Conservation (phyloP, 75 land plant species). For the Sequoia sempervirens region DNA sequence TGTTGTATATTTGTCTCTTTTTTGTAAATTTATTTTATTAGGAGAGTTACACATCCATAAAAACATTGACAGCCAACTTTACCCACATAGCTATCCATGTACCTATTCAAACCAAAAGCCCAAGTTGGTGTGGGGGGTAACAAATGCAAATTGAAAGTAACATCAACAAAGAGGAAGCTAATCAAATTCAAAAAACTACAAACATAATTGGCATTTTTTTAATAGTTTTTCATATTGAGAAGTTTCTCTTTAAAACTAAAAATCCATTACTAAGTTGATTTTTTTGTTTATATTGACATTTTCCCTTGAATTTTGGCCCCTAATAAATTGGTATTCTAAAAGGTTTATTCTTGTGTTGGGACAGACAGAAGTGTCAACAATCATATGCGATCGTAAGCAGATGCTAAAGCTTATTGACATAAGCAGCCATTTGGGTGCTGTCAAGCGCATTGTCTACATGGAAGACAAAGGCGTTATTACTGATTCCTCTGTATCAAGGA, state of each 20-base stretch:
- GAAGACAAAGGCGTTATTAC: conserved; percentile 35
- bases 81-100: no score
- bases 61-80: no score
- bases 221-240: not conserved
- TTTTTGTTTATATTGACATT: not conserved
- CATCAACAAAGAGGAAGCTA: no score
- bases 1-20: no score
- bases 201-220: not conserved
- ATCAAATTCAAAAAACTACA: not conserved
- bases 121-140: no score
- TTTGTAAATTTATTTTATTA: no score
- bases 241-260: not conserved
- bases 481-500: conserved; percentile 15
- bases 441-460: conserved; percentile 62
- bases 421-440: conserved; percentile 37
- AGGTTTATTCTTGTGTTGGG: not conserved
- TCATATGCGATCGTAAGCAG: conserved; percentile 83
- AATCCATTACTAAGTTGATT: not conserved
- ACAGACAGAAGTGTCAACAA: conserved; percentile 81
- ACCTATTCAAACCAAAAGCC: no score
- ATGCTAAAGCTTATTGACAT: conserved; percentile 57
- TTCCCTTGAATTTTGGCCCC: not conserved
- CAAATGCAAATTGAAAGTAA: not conserved
- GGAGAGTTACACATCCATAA: no score
- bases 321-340: not conserved